Evolutionary conservation across 331 rosid genomes (phyloP), one percentile per base, ranked within the genome.

Genomic region (Cydonia oblonga): DNA sequence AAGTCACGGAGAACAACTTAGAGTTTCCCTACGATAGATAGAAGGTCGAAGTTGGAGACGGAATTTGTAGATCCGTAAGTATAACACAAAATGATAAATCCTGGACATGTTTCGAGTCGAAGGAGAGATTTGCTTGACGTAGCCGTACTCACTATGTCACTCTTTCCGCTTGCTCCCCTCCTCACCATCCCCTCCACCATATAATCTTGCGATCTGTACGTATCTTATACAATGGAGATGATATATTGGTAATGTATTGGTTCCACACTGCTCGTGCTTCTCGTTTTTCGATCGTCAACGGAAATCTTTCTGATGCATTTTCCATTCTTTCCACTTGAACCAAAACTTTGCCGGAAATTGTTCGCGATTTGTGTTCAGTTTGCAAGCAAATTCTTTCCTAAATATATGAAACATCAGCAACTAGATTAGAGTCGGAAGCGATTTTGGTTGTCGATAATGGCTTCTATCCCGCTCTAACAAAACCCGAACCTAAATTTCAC

Each of bases 21-120:
- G 97, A 95, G 28, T 95, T 81, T 44, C 99, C 96, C 16, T 88
- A 60, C 63, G 96, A 91, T 81, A 83, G 92, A 81, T 95, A 87
- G 88, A 60, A 33, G 58, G 35, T 65, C 76, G 73, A 75, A 32
- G 69, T 42, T 85, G 0, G 56, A 76, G 84, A 80, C 90, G 89
- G 86, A 80, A 87, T 69, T 40, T 89, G 93, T 91, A 87, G 84
- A 91, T 89, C 82, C 67, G 71, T 72, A 78, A 62, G 59, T 42
- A 23, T 69, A 3, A 60, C 25, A 6, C 40, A 20, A 12, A 58
- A 3, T 44, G 54, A 64, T 63, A 58, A 19, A 15, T 35, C 65
- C 42, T 83, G 72, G 73, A 46, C 83, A 57, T 75, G 66, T 18
- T 33, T 69, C 76, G 15, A 44, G 51, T 33, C 52, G 3, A 5